Evolutionary conservation across 2,329 filamentous ascomycete genomes (phyloP).

Genomic region (Penicillium decumbens): DNA sequence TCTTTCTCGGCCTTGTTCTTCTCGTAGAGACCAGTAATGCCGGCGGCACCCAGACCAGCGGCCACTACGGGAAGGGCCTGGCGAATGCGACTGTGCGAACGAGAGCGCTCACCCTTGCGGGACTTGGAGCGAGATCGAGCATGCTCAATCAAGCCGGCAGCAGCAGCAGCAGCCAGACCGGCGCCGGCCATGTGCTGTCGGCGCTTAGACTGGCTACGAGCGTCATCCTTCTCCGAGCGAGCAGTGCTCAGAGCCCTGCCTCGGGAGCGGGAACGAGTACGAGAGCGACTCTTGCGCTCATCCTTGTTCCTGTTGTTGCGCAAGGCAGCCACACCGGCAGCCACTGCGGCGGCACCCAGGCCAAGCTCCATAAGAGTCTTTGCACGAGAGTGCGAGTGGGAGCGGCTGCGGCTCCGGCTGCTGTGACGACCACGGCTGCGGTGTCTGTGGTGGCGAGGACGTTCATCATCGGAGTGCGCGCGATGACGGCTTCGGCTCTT

Average conservation of each 20-base stretch:
- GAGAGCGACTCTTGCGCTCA: slow-evolving; percentile 46
- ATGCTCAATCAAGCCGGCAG: slow-evolving; percentile 57
- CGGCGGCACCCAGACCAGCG: slow-evolving; percentile 58
- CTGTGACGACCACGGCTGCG: slow-evolving; percentile 28
- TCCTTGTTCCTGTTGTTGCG: slow-evolving; percentile 51
- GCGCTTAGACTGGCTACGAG: slow-evolving; percentile 45
- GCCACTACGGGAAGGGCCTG: slow-evolving; percentile 58
- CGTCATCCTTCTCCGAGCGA: slow-evolving; percentile 23
- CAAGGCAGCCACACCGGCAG: slow-evolving; percentile 55
- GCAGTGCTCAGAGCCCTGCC: slow-evolving; percentile 31
- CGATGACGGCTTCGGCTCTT: slow-evolving; percentile 45
- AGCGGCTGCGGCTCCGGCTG: slow-evolving; percentile 41
- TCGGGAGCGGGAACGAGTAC: slow-evolving; percentile 46
- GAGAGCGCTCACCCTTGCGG: slow-evolving; percentile 46
- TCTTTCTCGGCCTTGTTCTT: slow-evolving; percentile 59
- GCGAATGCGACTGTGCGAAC: slow-evolving; percentile 53
- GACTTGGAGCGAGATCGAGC: slow-evolving; percentile 56
- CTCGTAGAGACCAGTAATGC: slow-evolving; percentile 59
- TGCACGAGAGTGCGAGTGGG: slow-evolving; percentile 46
- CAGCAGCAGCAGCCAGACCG: slow-evolving; percentile 58
- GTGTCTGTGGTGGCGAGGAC: slow-evolving; percentile 31
- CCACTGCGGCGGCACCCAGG: slow-evolving; percentile 55
- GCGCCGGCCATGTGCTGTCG: slow-evolving; percentile 58
- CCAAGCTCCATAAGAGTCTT: slow-evolving; percentile 52
- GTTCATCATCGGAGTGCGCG: slow-evolving; percentile 40